Percentiles rank a stretch among this genome's conserved stretches.
phyloP scores from a whole-genome alignment of 192 early-diverging fungal species.

The Coemansia sp. region DNA sequence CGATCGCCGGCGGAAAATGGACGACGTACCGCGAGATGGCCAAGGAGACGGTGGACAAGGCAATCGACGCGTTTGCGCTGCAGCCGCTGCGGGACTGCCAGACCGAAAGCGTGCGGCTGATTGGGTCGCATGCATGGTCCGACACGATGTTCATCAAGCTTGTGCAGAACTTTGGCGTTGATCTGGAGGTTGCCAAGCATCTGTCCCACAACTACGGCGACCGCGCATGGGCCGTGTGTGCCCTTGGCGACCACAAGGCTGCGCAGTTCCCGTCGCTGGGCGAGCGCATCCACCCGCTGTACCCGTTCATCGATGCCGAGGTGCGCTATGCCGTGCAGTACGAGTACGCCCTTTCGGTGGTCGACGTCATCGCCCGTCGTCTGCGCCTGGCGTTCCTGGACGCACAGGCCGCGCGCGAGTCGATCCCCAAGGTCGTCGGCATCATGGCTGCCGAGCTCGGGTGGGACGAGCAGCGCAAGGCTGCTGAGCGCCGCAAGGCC shows the following conservation, averaged over 20 bases:
- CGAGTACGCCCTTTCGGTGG: slow-evolving; percentile 91
- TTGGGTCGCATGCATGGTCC: slow-evolving; percentile 86
- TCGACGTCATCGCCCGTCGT: slow-evolving; percentile 92
- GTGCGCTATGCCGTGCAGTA: slow-evolving; percentile 86
- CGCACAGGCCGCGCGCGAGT: slow-evolving; percentile 84
- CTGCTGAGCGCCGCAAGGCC: slow-evolving; percentile 68
- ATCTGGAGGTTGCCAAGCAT: slow-evolving; percentile 89
- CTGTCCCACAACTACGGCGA: slow-evolving; percentile 90
- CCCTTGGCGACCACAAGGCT: slow-evolving; percentile 72
- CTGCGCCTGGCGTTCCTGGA: slow-evolving; percentile 92
- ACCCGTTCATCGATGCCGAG: slow-evolving; percentile 95
- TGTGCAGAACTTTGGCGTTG: slow-evolving; percentile 93
- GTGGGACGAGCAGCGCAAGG: slow-evolving; percentile 70
- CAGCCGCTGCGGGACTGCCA: slow-evolving; percentile 68
- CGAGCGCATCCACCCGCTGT: slow-evolving; percentile 70
- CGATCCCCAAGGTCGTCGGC: slow-evolving; percentile 82
- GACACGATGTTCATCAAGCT: slow-evolving; percentile 95
- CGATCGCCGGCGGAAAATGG: slow-evolving; percentile 98
- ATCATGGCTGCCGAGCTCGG: slow-evolving; percentile 89
- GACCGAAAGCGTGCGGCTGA: slow-evolving; percentile 72
- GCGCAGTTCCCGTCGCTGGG: slow-evolving; percentile 80
- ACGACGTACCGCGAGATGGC: slow-evolving; percentile 98
- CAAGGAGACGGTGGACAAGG: slow-evolving; percentile 88
- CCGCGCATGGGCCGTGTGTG: slow-evolving; percentile 90
- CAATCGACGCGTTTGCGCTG: slow-evolving; percentile 73